Conservation (phyloP, 176 grass and related monocot genomes). For the Phoenix roebelenii region DNA sequence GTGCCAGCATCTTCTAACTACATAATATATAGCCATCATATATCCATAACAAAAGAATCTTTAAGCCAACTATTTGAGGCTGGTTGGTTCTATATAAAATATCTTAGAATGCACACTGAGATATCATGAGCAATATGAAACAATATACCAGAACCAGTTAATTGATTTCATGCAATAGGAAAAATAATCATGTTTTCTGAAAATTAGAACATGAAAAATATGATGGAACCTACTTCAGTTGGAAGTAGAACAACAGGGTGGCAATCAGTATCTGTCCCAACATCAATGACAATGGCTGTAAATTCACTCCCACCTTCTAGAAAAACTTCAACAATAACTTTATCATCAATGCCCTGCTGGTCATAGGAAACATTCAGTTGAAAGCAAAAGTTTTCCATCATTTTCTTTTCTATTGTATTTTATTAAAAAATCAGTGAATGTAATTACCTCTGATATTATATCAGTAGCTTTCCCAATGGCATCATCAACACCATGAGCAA, state of each 20-base stretch:
- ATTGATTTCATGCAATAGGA: neutral
- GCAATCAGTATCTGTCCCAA: slow-evolving; percentile 39
- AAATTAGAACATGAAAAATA: slow-evolving; percentile 4
- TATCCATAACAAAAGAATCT: too few relatives aligned
- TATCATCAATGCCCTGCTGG: slow-evolving; percentile 62
- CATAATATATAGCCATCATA: too few relatives aligned
- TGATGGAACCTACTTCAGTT: slow-evolving; percentile 47
- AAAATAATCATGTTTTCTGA: neutral
- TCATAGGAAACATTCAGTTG: slow-evolving; percentile 11
- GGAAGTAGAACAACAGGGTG: slow-evolving; percentile 78
- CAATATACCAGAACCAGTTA: too few relatives aligned
- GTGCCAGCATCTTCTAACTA: too few relatives aligned
- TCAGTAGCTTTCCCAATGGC: slow-evolving; percentile 59
- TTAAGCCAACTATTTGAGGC: too few relatives aligned
- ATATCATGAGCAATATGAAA: too few relatives aligned
- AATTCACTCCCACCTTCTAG: slow-evolving; percentile 86
- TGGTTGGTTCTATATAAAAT: too few relatives aligned
- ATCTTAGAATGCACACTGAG: too few relatives aligned
- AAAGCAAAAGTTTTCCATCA: neutral
- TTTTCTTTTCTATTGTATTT: neutral
- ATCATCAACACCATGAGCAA: slow-evolving; percentile 69
- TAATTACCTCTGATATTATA: slow-evolving; percentile 57
- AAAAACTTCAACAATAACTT: slow-evolving; percentile 80
- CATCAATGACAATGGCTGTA: slow-evolving; percentile 82
- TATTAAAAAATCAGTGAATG: slow-evolving; percentile 5